phyloP scores from a whole-genome alignment of 495 filamentous ascomycete species.

The Penicillium goetzii region DNA sequence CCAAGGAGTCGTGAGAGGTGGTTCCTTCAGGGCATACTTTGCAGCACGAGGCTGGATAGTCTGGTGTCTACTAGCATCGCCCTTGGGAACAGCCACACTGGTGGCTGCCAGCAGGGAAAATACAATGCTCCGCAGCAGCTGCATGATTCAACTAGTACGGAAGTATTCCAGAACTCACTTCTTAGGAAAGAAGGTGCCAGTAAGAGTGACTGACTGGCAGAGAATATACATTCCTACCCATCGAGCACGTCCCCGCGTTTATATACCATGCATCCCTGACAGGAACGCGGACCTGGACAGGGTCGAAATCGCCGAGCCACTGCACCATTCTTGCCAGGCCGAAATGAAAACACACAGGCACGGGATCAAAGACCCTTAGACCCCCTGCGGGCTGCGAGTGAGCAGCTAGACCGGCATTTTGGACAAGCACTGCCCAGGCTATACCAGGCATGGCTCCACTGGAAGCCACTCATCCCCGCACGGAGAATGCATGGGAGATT shows the following conservation, averaged over 20 bases:
- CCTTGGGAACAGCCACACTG: constrained; percentile 22
- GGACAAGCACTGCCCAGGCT: constrained; percentile 18
- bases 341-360: constrained; percentile 9
- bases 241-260: constrained; percentile 14
- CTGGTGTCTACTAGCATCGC: background rate
- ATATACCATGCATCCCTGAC: constrained; percentile 13
- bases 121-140: constrained; percentile 18
- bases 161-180: background rate
- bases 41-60: constrained; percentile 22
- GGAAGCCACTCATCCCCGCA: constrained; percentile 24
- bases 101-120: constrained; percentile 23
- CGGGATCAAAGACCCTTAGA: constrained; percentile 12
- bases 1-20: constrained; percentile 64
- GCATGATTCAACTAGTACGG: constrained; percentile 19
- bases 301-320: constrained; percentile 12
- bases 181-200: background rate
- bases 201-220: background rate
- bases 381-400: constrained; percentile 14
- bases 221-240: background rate
- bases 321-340: constrained; percentile 9
- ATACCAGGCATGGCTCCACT: constrained; percentile 20
- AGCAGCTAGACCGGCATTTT: constrained; percentile 11
- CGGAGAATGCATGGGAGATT: constrained; percentile 18
- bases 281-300: background rate
- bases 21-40: constrained; percentile 35